Percentiles rank a stretch among this genome's conserved stretches.
Evolutionary conservation across 2,329 filamentous ascomycete species (phyloP).

Genomic region (Aspergillus pseudonomiae): DNA sequence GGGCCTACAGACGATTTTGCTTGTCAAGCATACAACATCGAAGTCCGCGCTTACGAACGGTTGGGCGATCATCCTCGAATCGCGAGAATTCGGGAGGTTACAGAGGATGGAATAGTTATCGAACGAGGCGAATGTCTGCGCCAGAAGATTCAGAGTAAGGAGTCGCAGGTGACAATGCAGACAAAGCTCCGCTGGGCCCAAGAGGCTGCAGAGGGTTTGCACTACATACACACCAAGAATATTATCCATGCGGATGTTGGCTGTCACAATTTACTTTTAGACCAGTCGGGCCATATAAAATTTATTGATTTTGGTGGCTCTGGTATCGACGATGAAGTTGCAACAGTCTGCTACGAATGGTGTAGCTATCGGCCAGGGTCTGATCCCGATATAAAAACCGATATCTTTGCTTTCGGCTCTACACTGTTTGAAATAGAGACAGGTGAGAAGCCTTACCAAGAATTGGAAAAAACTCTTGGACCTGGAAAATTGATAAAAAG

Average conservation of each 20-base stretch:
- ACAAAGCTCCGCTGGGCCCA: conserved; percentile 13
- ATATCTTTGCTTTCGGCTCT: conserved; percentile 25
- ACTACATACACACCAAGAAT: conserved; percentile 16
- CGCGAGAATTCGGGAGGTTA: not conserved
- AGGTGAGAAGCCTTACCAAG: not conserved
- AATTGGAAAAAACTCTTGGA: not conserved
- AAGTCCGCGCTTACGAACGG: conserved; percentile 7
- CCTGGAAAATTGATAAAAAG: not conserved
- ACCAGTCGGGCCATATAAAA: conserved; percentile 17
- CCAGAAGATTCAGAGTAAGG: not conserved
- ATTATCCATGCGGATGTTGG: conserved; percentile 22
- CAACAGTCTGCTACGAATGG: conserved; percentile 22
- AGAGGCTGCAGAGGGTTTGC: conserved; percentile 19
- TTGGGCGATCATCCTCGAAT: conserved; percentile 7
- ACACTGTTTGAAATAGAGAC: conserved; percentile 22
- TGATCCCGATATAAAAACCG: conserved; percentile 15
- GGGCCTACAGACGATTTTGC: conserved; percentile 3
- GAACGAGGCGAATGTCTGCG: conserved; percentile 9
- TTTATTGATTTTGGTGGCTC: conserved; percentile 24
- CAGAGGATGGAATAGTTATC: conserved; percentile 1
- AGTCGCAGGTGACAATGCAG: not conserved
- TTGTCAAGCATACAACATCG: conserved; percentile 6
- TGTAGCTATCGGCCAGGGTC: conserved; percentile 16
- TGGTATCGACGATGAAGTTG: conserved; percentile 18
- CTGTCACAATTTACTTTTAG: conserved; percentile 21